These are phyloP conservation scores for Monascus ruber DNA, from an alignment of 2,329 filamentous ascomycete species.

Conservation along the genomic window DNA sequence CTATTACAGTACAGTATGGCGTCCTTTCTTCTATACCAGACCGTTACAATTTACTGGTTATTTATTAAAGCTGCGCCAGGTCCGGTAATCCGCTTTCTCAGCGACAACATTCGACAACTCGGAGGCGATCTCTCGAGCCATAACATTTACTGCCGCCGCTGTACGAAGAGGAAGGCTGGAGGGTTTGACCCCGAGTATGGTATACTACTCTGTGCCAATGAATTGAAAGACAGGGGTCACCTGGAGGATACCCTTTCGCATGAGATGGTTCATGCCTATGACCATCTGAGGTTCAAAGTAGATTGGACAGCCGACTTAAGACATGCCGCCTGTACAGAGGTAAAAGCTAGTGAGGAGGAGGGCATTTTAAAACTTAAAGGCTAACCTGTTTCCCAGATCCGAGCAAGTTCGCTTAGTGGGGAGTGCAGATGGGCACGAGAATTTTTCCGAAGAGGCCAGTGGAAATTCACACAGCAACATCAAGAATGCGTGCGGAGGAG, in stretches of 20 bases:
- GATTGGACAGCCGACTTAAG: slow-evolving; percentile 69
- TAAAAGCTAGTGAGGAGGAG: slow-evolving; percentile 27
- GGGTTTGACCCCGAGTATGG: slow-evolving; percentile 81
- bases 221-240: slow-evolving; percentile 67
- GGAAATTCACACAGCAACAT: slow-evolving; percentile 81
- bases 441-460: slow-evolving; percentile 73
- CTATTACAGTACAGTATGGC: slow-evolving; percentile 59
- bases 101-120: slow-evolving; percentile 65
- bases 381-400: slow-evolving; percentile 49
- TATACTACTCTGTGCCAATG: slow-evolving; percentile 86
- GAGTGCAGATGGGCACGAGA: slow-evolving; percentile 88
- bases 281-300: slow-evolving; percentile 83
- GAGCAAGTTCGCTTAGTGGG: slow-evolving; percentile 81
- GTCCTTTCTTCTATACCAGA: not conserved
- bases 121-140: slow-evolving; percentile 60
- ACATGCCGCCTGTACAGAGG: slow-evolving; percentile 91
- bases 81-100: slow-evolving; percentile 77
- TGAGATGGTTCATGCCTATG: slow-evolving; percentile 97
- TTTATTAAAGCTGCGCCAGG: slow-evolving; percentile 25
- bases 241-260: slow-evolving; percentile 90
- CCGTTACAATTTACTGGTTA: slow-evolving; percentile 1
- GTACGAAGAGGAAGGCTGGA: slow-evolving; percentile 60
- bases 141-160: slow-evolving; percentile 76
- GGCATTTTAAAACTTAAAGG: not conserved
- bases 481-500: slow-evolving; percentile 80